Conservation (phyloP, 768 basidiomycete genomes). For the Lanmaoa rubissima region DNA sequence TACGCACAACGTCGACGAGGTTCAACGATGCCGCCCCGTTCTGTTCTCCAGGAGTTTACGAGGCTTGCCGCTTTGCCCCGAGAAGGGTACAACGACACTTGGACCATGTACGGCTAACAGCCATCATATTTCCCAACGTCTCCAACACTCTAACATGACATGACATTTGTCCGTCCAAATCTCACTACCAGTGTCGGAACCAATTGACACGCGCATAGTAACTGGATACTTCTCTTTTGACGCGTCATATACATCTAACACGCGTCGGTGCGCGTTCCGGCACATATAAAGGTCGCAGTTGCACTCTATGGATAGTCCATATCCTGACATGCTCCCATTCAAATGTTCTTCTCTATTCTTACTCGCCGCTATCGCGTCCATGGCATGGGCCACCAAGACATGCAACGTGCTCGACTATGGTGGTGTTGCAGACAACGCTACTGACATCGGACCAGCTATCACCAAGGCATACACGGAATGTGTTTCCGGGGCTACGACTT, state of each 20-base stretch:
- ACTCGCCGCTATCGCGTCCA: background rate
- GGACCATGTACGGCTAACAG: background rate
- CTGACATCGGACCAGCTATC: slow-evolving; percentile 5
- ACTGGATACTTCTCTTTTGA: background rate
- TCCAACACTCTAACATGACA: background rate
- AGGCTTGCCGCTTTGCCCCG: background rate
- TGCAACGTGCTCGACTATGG: slow-evolving; percentile 9
- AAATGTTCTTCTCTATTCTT: background rate
- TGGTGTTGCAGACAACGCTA: slow-evolving; percentile 7
- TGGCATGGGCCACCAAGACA: background rate
- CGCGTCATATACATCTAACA: background rate
- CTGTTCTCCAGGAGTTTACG: background rate
- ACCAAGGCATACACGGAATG: slow-evolving; percentile 2
- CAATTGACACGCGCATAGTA: background rate
- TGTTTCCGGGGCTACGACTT: background rate
- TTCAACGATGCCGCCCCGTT: background rate
- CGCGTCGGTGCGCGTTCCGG: no score
- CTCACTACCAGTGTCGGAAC: background rate
- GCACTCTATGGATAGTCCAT: background rate
- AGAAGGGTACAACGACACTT: background rate
- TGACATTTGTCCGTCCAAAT: no score
- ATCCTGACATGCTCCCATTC: background rate
- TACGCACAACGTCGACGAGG: background rate
- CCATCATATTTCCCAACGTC: background rate
- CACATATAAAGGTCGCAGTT: background rate